Evolutionary conservation across 2,329 filamentous ascomycete genomes (phyloP), one percentile per base, ranked within the genome.

Genomic region (Fusarium equiseti): DNA sequence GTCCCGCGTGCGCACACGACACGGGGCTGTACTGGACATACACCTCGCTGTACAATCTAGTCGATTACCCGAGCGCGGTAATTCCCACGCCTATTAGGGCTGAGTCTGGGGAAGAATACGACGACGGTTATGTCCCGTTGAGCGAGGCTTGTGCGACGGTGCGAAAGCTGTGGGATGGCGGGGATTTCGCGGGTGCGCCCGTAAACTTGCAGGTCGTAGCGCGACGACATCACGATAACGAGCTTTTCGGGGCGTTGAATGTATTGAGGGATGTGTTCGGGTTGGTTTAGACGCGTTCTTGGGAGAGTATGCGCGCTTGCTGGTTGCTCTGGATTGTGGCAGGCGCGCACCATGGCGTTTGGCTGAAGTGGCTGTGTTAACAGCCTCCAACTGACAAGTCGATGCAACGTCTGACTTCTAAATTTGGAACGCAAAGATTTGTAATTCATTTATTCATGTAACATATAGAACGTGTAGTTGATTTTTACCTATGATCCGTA

Each of bases 11-110:
- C n/a, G 69, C 67, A 7, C 81, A 82, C 50, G 79, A 82, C 24
- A 79, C 80, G 13, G 75, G 76, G 0, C 69, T 77, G 8, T 78
- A 80, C 66, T 80, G 79, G 79, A 79, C 78, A 0, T 81, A 82
- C 65, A 81, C 80, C 3, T 77, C 79, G 4, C 72, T 81, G 5
- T 82, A 77, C 57, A 81, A 81, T 22, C 75, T 80, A 16, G 71
- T 82, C 2, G 80, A 82, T 61, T 81, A 79, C 27, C 79, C 81
- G 1, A 79, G 78, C 1, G 78, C 58, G 6, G 73, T 75, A 3
- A 32, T 75, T 24, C 69, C 73, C 4, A 73, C 73, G 13, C 73
- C 32, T 0, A 63, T 81, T 31, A 76, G 63, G 57, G 76, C 77
- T 10, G 74, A 77, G 52, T 76, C 73, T 3, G 63, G 67, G 9